Percentiles rank a stretch among this genome's conserved stretches.
These are phyloP conservation scores for Kentomonas sorsogonicus DNA, from an alignment of 208 protist genomes.

Conservation along the genomic window DNA sequence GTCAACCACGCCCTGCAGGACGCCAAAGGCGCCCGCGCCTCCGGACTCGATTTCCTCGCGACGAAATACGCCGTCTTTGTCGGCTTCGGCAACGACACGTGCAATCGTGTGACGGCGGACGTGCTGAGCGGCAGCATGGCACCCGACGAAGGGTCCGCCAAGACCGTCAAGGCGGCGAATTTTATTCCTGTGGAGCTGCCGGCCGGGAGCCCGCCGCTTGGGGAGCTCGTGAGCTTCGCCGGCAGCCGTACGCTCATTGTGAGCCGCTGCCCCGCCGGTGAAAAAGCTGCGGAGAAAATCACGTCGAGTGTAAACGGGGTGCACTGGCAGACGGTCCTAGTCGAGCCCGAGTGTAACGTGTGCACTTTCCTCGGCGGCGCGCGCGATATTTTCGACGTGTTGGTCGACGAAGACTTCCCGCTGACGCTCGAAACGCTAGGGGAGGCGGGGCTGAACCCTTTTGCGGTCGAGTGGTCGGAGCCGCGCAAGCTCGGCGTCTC, in stretches of 20 bases:
- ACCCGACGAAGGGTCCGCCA: conserved; percentile 6
- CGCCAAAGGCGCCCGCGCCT: conserved; percentile 50
- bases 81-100: conserved; percentile 62
- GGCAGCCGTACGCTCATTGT: conserved; percentile 69
- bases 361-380: no score
- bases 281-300: conserved; percentile 41
- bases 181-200: conserved; percentile 68
- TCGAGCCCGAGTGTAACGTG: conserved; percentile 63
- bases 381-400: conserved; percentile 75
- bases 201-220: conserved; percentile 69
- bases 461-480: conserved; percentile 86
- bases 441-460: conserved; percentile 81
- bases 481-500: conserved; percentile 77
- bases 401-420: conserved; percentile 87
- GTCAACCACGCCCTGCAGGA: conserved; percentile 80
- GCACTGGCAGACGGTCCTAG: conserved; percentile 59
- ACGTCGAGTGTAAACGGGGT: conserved; percentile 43
- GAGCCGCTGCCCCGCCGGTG: conserved; percentile 48
- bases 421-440: conserved; percentile 73
- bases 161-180: conserved; percentile 37
- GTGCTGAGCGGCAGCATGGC: conserved; percentile 22
- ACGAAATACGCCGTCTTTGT: conserved; percentile 72
- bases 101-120: conserved; percentile 66
- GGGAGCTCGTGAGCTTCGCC: conserved; percentile 66
- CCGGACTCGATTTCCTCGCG: conserved; percentile 71